A percentile compares a stretch with the other conserved stretches of the same genome.
Conservation (phyloP, 1,284 basidiomycete species). For the Termitomyces sp. region DNA sequence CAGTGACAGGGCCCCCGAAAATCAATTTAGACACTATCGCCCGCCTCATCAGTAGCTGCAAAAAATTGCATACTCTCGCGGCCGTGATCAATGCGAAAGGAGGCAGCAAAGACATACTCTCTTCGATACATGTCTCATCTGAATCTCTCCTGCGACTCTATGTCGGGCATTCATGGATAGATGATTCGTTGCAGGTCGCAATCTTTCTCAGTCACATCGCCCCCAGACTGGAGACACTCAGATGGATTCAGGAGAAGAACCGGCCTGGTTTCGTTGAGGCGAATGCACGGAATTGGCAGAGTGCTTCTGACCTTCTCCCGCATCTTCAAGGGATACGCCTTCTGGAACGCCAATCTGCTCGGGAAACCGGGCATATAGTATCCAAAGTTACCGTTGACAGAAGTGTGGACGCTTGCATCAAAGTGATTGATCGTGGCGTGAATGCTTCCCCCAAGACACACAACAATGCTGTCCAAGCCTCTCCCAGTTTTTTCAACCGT, state of each 20-base stretch:
- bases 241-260: slow-evolving; percentile 72
- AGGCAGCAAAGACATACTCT: slow-evolving; percentile 40
- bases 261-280: slow-evolving; percentile 62
- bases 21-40: slow-evolving; percentile 57
- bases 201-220: slow-evolving; percentile 71
- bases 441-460: slow-evolving; percentile 40
- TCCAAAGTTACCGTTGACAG: slow-evolving; percentile 38
- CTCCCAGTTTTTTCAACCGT: slow-evolving; percentile 40
- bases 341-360: slow-evolving; percentile 47
- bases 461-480: slow-evolving; percentile 44
- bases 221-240: slow-evolving; percentile 60
- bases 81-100: slow-evolving; percentile 57
- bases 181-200: slow-evolving; percentile 59
- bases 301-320: slow-evolving; percentile 59
- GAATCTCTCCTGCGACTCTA: slow-evolving; percentile 60
- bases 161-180: slow-evolving; percentile 67
- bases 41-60: slow-evolving; percentile 52
- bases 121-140: slow-evolving; percentile 46
- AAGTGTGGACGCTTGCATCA: slow-evolving; percentile 50
- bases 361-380: slow-evolving; percentile 22
- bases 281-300: slow-evolving; percentile 64
- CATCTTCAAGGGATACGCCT: slow-evolving; percentile 61
- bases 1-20: slow-evolving; percentile 43
- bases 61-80: slow-evolving; percentile 55
- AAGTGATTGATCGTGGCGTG: slow-evolving; percentile 41